Evolutionary conservation across 1,284 basidiomycete species (phyloP).

Genomic region (Sporisorium exsertum): DNA sequence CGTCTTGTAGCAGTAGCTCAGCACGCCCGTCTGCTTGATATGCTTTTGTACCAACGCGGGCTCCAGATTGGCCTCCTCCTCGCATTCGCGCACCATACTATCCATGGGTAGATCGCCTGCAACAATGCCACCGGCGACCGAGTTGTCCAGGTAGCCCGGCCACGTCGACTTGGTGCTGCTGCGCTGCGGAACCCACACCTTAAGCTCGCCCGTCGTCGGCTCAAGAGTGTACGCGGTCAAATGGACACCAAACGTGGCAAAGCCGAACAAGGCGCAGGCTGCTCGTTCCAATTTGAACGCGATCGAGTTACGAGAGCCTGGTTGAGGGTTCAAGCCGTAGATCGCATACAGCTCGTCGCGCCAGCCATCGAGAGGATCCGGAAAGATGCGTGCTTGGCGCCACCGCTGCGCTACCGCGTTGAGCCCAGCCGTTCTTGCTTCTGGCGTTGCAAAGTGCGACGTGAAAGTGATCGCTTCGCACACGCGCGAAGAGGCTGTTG

Average conservation of each 20-base stretch:
- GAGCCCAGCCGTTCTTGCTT: constrained; percentile 43
- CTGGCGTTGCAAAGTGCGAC: constrained; percentile 13
- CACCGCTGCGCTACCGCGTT: constrained; percentile 47
- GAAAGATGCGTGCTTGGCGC: constrained; percentile 50
- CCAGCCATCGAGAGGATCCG: constrained; percentile 68
- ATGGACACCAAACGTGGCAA: constrained; percentile 89
- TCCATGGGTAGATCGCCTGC: constrained; percentile 81
- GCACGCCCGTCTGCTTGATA: constrained; percentile 71
- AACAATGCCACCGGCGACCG: constrained; percentile 73
- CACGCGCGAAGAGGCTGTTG: constrained; percentile 13
- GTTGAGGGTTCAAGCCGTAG: constrained; percentile 47
- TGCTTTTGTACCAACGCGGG: constrained; percentile 75
- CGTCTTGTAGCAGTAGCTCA: constrained; percentile 75
- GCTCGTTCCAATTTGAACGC: constrained; percentile 90
- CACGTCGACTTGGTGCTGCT: constrained; percentile 87
- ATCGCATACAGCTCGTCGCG: constrained; percentile 62
- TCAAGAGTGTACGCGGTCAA: constrained; percentile 73
- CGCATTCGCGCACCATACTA: constrained; percentile 87
- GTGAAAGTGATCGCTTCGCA: constrained; percentile 43
- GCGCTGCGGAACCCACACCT: constrained; percentile 88
- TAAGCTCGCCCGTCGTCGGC: constrained; percentile 38
- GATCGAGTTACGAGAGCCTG: constrained; percentile 67
- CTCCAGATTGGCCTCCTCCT: constrained; percentile 87
- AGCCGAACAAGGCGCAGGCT: constrained; percentile 86
- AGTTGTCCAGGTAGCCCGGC: constrained; percentile 62